These are phyloP conservation scores for Aspergillus heteromorphus DNA, from an alignment of 495 filamentous ascomycete species.

Conservation along the genomic window DNA sequence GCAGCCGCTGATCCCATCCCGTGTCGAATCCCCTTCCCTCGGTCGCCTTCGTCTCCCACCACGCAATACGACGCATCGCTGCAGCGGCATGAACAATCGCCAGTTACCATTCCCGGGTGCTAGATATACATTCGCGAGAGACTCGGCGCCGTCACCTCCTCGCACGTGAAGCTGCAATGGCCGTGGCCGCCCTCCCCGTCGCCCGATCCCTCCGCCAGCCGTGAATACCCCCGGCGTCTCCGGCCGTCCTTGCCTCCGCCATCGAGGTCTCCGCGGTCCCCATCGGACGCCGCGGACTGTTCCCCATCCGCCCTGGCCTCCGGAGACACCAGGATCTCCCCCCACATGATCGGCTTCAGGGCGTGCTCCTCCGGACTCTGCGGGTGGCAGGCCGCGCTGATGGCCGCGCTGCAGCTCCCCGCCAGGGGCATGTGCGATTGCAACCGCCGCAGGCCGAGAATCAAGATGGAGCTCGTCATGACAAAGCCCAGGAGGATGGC, in stretches of 20 bases:
- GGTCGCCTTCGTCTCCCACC: too few relatives aligned
- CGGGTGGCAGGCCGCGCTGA: slow-evolving; percentile 43
- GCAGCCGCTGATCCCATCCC: too few relatives aligned
- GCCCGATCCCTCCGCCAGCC: not conserved
- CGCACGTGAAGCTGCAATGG: slow-evolving; percentile 9
- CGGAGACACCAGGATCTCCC: slow-evolving; percentile 1
- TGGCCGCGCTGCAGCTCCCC: slow-evolving; percentile 27
- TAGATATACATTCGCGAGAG: not conserved
- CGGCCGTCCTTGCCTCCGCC: not conserved
- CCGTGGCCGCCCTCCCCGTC: not conserved
- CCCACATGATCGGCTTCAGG: slow-evolving; percentile 17
- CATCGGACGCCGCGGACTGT: not conserved
- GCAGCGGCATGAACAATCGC: too few relatives aligned
- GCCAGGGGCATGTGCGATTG: slow-evolving; percentile 28
- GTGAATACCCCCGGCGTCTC: not conserved
- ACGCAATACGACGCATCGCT: too few relatives aligned
- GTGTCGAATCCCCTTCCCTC: too few relatives aligned
- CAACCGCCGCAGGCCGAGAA: slow-evolving; percentile 1
- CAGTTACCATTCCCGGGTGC: not conserved
- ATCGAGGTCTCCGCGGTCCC: not conserved
- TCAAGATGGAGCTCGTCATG: not conserved
- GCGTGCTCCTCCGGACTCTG: not conserved
- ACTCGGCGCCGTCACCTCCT: not conserved
- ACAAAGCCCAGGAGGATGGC: not conserved
- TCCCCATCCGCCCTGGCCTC: not conserved